phyloP scores from a whole-genome alignment of 2,329 filamentous ascomycete genomes.

The Fonsecaea multimorphosa region DNA sequence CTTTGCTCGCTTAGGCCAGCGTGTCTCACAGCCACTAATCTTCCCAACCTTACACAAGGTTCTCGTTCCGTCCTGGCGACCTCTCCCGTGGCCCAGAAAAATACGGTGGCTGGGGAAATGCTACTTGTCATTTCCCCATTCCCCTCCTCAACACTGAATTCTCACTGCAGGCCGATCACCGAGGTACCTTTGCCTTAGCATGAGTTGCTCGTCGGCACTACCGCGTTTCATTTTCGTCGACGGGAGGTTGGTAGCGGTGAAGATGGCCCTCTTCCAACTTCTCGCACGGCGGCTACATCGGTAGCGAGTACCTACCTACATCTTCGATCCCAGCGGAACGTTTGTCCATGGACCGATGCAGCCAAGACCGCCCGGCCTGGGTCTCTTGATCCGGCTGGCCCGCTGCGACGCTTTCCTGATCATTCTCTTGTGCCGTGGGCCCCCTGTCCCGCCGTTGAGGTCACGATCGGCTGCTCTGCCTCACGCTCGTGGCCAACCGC shows the following conservation, averaged over 20 bases:
- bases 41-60: background rate
- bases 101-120: background rate
- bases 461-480: constrained; percentile 17
- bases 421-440: background rate
- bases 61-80: background rate
- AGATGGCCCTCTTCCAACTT: constrained; percentile 1
- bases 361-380: constrained; percentile 11
- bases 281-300: background rate
- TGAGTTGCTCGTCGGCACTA: background rate
- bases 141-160: constrained; percentile 9
- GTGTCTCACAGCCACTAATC: constrained; percentile 25
- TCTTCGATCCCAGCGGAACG: background rate
- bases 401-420: background rate
- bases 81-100: background rate
- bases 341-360: background rate
- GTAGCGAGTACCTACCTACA: too few relatives aligned
- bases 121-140: background rate
- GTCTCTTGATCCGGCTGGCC: constrained; percentile 5
- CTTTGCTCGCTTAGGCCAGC: constrained; percentile 5
- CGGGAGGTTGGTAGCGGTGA: constrained; percentile 2
- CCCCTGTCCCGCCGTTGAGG: constrained; percentile 11
- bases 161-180: constrained; percentile 11
- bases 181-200: background rate
- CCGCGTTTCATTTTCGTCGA: constrained; percentile 3
- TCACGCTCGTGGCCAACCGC: constrained; percentile 15